phyloP scores from a whole-genome alignment of 345 rosid genomes.

The Hevea brasiliensis region DNA sequence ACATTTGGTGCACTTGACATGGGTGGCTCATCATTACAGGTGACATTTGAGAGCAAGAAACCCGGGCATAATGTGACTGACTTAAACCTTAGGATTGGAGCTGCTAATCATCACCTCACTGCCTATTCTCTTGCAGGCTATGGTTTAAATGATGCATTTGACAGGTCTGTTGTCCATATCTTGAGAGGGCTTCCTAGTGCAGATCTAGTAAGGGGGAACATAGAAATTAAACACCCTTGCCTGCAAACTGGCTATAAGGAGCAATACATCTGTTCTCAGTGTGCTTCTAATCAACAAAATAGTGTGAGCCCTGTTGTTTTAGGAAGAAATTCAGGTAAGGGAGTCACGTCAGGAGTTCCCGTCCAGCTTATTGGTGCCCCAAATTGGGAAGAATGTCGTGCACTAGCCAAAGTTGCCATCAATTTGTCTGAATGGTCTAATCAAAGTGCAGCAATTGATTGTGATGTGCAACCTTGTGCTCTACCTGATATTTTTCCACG shows the following conservation, averaged over 20 bases:
- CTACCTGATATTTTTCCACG: slow-evolving; percentile 71
- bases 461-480: slow-evolving; percentile 92
- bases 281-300: slow-evolving; percentile 49
- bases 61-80: slow-evolving; percentile 53
- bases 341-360: slow-evolving; percentile 59
- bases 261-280: slow-evolving; percentile 66
- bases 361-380: slow-evolving; percentile 83
- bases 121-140: slow-evolving; percentile 97
- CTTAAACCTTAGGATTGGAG: slow-evolving; percentile 75
- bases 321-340: slow-evolving; percentile 39
- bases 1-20: slow-evolving; percentile 97
- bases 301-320: slow-evolving; percentile 44
- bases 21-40: slow-evolving; percentile 99
- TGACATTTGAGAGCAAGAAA: slow-evolving; percentile 82
- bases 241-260: slow-evolving; percentile 80
- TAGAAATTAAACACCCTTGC: slow-evolving; percentile 89
- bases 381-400: slow-evolving; percentile 76
- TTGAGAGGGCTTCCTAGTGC: slow-evolving; percentile 45
- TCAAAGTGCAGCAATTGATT: slow-evolving; percentile 63
- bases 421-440: slow-evolving; percentile 91
- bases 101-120: slow-evolving; percentile 74
- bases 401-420: slow-evolving; percentile 73
- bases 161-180: slow-evolving; percentile 70
- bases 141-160: slow-evolving; percentile 98
- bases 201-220: slow-evolving; percentile 49